Conservation (phyloP, 1,284 basidiomycete genomes). For the Termitomyces sp. region DNA sequence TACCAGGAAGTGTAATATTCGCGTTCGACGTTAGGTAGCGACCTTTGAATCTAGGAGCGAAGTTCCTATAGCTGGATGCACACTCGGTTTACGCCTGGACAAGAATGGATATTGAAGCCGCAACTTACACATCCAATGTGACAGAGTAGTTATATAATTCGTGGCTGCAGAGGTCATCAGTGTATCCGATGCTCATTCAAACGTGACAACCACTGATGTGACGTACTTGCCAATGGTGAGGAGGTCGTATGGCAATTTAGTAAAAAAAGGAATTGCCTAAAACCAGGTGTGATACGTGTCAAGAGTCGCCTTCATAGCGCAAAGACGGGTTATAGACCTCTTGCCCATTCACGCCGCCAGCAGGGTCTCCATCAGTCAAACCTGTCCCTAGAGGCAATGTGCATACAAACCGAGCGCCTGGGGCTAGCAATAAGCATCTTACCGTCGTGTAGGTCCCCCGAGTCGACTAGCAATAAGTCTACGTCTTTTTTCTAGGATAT, state of each 20-base stretch:
- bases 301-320: not conserved
- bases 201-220: not conserved
- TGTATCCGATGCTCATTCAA: not conserved
- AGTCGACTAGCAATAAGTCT: conserved; percentile 67
- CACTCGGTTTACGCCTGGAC: not conserved
- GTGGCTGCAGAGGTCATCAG: conserved; percentile 42
- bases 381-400: conserved; percentile 48
- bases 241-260: conserved; percentile 75
- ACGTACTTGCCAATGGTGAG: conserved; percentile 81
- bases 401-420: not conserved
- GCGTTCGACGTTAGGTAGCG: conserved; percentile 81
- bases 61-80: conserved; percentile 56
- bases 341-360: conserved; percentile 65
- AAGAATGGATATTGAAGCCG: not conserved
- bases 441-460: conserved; percentile 81
- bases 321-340: conserved; percentile 38
- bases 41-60: conserved; percentile 65
- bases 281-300: not conserved
- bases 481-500: conserved; percentile 51
- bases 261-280: conserved; percentile 69
- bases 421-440: conserved; percentile 9
- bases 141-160: conserved; percentile 80
- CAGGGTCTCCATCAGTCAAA: conserved; percentile 67
- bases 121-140: conserved; percentile 67
- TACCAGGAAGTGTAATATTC: conserved; percentile 69